A percentile compares a stretch with the other conserved stretches of the same genome.
These are phyloP conservation scores for Poteriospumella lacustris DNA, from an alignment of 108 stramenopile species.

Conservation along the genomic window DNA sequence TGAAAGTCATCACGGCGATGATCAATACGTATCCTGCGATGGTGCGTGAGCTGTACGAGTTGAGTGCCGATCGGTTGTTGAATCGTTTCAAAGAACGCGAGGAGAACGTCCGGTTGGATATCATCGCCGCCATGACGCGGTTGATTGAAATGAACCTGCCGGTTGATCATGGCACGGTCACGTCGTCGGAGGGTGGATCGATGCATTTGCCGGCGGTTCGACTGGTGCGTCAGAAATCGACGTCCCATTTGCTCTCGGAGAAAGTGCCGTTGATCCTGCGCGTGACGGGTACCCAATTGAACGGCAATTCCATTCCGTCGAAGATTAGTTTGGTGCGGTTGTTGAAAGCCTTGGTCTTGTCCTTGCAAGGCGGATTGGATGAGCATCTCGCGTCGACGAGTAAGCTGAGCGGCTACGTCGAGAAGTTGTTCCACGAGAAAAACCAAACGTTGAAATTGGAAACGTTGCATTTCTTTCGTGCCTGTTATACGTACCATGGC, in stretches of 20 bases:
- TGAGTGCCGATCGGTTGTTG: slow-evolving; percentile 70
- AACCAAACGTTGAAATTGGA: slow-evolving; percentile 81
- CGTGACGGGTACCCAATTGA: no score
- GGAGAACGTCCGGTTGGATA: slow-evolving; percentile 91
- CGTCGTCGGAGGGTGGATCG: no score
- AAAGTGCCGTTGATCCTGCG: slow-evolving; percentile 31
- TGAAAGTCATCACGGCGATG: slow-evolving; percentile 48
- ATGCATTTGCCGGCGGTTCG: no score
- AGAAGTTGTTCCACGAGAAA: slow-evolving; percentile 50
- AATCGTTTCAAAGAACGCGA: slow-evolving; percentile 90
- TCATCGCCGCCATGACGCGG: slow-evolving; percentile 74
- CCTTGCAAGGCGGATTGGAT: slow-evolving; percentile 1
- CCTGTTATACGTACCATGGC: slow-evolving; percentile 63
- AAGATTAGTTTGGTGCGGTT: no score
- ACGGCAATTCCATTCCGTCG: no score
- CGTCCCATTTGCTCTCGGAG: no score
- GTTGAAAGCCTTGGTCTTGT: no score
- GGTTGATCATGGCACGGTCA: no score
- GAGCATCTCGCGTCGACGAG: not conserved
- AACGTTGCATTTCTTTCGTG: slow-evolving; percentile 68
- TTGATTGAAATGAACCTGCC: slow-evolving; percentile 62
- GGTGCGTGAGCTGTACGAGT: slow-evolving; percentile 34
- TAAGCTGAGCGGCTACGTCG: slow-evolving; percentile 54
- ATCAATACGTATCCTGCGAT: slow-evolving; percentile 40
- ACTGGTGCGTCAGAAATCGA: no score